Conservation (phyloP, 441 rosid species). For the Populus hybrid region DNA sequence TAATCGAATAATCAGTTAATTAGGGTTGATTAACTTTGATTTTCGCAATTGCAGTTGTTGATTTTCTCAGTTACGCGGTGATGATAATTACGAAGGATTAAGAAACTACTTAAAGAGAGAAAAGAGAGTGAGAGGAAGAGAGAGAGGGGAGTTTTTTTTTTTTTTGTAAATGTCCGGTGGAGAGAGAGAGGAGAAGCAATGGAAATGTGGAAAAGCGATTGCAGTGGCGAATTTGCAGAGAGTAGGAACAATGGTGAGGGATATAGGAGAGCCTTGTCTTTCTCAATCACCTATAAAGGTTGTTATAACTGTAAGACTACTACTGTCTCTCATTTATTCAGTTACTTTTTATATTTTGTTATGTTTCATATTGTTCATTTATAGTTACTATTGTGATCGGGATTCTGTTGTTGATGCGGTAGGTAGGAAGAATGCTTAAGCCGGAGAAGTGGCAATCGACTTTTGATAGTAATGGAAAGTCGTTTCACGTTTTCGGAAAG, state of each 20-base stretch:
- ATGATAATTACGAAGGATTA: conserved; percentile 21
- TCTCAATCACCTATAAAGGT: conserved; percentile 75
- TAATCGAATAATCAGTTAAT: not conserved
- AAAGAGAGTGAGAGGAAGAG: not conserved
- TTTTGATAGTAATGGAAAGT: conserved; percentile 82
- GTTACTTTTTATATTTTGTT: not conserved
- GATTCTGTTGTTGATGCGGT: conserved; percentile 24
- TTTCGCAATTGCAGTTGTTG: conserved; percentile 21
- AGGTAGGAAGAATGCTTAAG: conserved; percentile 87
- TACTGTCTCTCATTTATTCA: not conserved
- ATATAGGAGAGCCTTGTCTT: conserved; percentile 88
- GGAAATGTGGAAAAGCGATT: conserved; percentile 69
- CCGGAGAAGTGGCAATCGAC: conserved; percentile 80
- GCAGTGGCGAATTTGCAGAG: conserved; percentile 62
- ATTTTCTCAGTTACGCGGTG: conserved; percentile 8
- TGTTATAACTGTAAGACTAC: conserved; percentile 53
- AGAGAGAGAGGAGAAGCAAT: conserved; percentile 50
- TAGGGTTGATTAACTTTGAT: not conserved
- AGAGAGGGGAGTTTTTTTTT: conserved; percentile 11
- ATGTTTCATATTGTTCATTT: not conserved
- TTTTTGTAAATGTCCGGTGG: conserved; percentile 57
- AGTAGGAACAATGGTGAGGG: conserved; percentile 71
- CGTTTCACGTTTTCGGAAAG: conserved; percentile 77
- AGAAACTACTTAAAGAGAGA: not conserved
- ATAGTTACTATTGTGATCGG: not conserved